Conservation (phyloP, 768 basidiomycete species). For the Chiua virens region DNA sequence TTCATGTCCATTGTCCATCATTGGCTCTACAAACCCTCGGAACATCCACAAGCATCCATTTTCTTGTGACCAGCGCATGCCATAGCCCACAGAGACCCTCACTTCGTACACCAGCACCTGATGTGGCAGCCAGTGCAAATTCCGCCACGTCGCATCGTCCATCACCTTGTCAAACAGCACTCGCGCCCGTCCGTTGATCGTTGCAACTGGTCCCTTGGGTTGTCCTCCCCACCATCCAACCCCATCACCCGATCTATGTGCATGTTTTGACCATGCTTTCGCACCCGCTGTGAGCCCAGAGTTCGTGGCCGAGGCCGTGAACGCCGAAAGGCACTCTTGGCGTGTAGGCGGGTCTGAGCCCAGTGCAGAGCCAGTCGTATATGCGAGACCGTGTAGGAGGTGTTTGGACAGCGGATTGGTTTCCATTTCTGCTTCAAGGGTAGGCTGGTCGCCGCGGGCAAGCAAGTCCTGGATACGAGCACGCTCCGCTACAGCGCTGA, state of each 20-base stretch:
- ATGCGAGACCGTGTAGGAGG: conserved; percentile 53
- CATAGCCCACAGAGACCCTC: conserved; percentile 59
- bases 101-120: conserved; percentile 61
- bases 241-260: conserved; percentile 46
- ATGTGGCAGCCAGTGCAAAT: conserved; percentile 68
- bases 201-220: conserved; percentile 51
- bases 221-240: conserved; percentile 58
- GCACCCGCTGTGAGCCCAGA: conserved; percentile 58
- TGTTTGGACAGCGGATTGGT: conserved; percentile 42
- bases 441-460: conserved; percentile 1
- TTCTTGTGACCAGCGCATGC: conserved; percentile 66
- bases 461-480: conserved; percentile 28
- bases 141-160: conserved; percentile 55
- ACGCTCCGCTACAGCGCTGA: conserved; percentile 39
- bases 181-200: conserved; percentile 54
- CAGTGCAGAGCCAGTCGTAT: conserved; percentile 59
- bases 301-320: conserved; percentile 44
- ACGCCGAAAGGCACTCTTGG: conserved; percentile 53
- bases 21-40: conserved; percentile 65
- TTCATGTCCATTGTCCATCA: conserved; percentile 68
- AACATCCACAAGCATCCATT: conserved; percentile 42
- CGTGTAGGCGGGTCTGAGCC: conserved; percentile 48
- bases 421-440: conserved; percentile 16
- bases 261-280: conserved; percentile 67
- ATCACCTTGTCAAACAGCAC: conserved; percentile 54